Percentiles rank a stretch among this genome's conserved stretches.
Conservation (phyloP, 306 rosid genomes). For the Amphicarpaea edgeworthii region DNA sequence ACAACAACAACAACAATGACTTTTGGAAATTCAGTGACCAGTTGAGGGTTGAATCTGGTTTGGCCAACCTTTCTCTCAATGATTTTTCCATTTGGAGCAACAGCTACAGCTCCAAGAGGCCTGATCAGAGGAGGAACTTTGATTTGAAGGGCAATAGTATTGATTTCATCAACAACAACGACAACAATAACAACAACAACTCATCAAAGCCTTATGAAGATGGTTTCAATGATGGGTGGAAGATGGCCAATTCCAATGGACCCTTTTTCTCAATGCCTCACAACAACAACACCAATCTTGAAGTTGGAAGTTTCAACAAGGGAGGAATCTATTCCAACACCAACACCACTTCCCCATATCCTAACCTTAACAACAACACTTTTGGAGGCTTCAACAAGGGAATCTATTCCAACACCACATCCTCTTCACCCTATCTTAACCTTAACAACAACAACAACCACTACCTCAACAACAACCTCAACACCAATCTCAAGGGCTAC, state of each 20-base stretch:
- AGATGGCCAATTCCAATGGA: constrained; percentile 50
- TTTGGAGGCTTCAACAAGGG: constrained; percentile 72
- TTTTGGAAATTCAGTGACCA: constrained; percentile 93
- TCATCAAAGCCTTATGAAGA: constrained; percentile 41
- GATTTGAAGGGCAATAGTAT: constrained; percentile 71
- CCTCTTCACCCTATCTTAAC: constrained; percentile 29
- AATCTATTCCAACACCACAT: constrained; percentile 61
- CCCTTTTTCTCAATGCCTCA: constrained; percentile 49
- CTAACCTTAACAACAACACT: constrained; percentile 35
- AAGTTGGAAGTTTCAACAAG: constrained; percentile 67
- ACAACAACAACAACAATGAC: constrained; percentile 59
- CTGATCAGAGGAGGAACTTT: constrained; percentile 69
- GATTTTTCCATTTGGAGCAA: constrained; percentile 84
- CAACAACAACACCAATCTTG: constrained; percentile 1
- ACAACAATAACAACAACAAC: too few relatives aligned
- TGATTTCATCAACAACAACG: too few relatives aligned
- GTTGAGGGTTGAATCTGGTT: constrained; percentile 60
- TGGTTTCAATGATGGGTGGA: constrained; percentile 61
- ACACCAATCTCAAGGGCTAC: constrained; percentile 55
- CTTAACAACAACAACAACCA: constrained; percentile 38
- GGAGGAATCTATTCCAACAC: constrained; percentile 68
- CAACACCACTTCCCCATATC: constrained; percentile 15
- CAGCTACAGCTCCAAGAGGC: constrained; percentile 57
- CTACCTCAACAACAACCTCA: constrained; percentile 14
- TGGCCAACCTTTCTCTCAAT: constrained; percentile 71